These are phyloP conservation scores for Corinectria fuckeliana DNA, from an alignment of 2,329 filamentous ascomycete genomes.

Conservation along the genomic window DNA sequence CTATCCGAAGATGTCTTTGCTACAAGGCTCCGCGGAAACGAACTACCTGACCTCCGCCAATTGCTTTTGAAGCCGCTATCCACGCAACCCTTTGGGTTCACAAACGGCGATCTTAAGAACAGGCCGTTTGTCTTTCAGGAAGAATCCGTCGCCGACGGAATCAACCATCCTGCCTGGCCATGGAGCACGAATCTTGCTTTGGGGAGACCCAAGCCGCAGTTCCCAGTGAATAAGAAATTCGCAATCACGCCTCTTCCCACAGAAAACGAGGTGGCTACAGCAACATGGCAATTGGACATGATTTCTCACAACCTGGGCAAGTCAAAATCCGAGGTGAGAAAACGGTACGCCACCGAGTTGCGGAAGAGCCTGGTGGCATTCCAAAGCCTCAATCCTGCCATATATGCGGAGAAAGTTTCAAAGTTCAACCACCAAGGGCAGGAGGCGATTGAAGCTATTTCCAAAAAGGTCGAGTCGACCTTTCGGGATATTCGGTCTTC, in stretches of 20 bases:
- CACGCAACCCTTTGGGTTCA: not conserved
- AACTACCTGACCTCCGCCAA: constrained; percentile 25
- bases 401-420: not conserved
- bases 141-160: not conserved
- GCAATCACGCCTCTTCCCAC: constrained; percentile 8
- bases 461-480: not conserved
- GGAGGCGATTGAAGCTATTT: constrained; percentile 3
- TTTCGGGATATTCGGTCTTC: constrained; percentile 20
- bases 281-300: constrained; percentile 7
- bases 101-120: not conserved
- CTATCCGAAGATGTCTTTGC: constrained; percentile 25
- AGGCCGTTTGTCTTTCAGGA: constrained; percentile 4
- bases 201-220: not conserved
- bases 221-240: not conserved
- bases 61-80: constrained; percentile 24
- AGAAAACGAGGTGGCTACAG: constrained; percentile 1
- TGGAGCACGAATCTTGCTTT: not conserved
- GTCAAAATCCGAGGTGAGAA: constrained; percentile 27
- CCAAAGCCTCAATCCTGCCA: constrained; percentile 13
- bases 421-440: constrained; percentile 11
- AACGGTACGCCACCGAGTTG: constrained; percentile 29
- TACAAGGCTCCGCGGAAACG: constrained; percentile 26
- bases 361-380: constrained; percentile 31
- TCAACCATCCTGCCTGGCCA: constrained; percentile 6
- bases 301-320: constrained; percentile 18